Evolutionary conservation across 495 filamentous ascomycete genomes (phyloP).

Genomic region (Penicillium desertorum): DNA sequence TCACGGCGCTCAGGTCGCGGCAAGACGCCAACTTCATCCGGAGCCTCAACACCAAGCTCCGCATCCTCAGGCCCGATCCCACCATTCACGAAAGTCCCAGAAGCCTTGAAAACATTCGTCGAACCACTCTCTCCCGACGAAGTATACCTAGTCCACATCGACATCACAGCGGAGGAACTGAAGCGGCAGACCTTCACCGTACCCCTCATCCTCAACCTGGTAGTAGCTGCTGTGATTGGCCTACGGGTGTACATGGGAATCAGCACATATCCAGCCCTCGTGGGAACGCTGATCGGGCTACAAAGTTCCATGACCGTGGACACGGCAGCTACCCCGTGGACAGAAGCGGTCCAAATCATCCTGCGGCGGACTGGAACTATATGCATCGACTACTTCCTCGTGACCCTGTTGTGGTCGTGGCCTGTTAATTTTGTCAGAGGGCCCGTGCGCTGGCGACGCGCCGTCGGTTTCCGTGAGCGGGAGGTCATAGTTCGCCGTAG

Average conservation of each 20-base stretch:
- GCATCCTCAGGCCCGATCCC: constrained; percentile 44
- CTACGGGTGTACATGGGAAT: constrained; percentile 60
- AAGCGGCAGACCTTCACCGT: constrained; percentile 77
- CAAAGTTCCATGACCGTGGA: constrained; percentile 58
- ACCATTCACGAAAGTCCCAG: constrained; percentile 64
- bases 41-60: constrained; percentile 41
- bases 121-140: constrained; percentile 57
- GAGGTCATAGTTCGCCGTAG: constrained; percentile 76
- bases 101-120: constrained; percentile 59
- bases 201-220: constrained; percentile 66
- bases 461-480: constrained; percentile 63
- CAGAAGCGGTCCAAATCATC: constrained; percentile 49
- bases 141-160: constrained; percentile 79
- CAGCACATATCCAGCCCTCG: constrained; percentile 65
- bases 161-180: constrained; percentile 58
- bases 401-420: constrained; percentile 70
- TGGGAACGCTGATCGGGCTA: constrained; percentile 60
- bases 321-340: constrained; percentile 48
- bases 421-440: constrained; percentile 68
- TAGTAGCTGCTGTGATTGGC: constrained; percentile 56
- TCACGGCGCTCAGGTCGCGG: constrained; percentile 33
- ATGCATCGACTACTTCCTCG: constrained; percentile 67
- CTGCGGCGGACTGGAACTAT: constrained; percentile 58
- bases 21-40: constrained; percentile 33
- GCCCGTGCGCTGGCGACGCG: constrained; percentile 66